phyloP scores from a whole-genome alignment of 2,329 filamentous ascomycete species.

The Cercospora zeae-maydis region DNA sequence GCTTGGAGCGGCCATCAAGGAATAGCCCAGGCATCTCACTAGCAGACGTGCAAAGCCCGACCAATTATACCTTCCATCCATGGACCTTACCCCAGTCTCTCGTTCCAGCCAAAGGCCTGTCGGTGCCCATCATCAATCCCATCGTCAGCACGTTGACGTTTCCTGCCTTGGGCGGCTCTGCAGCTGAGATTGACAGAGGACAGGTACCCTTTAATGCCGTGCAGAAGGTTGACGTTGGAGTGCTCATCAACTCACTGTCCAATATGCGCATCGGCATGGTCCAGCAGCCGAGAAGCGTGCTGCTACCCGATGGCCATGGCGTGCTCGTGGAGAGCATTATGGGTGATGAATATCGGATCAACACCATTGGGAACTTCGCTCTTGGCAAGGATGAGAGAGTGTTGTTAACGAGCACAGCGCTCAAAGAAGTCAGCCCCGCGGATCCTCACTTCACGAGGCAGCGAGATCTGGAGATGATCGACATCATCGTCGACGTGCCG shows the following conservation, averaged over 20 bases:
- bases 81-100: conserved; percentile 82
- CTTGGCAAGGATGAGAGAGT: conserved; percentile 86
- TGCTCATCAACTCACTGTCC: conserved; percentile 59
- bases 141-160: conserved; percentile 69
- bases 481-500: conserved; percentile 62
- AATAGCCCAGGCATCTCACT: conserved; percentile 52
- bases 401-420: conserved; percentile 69
- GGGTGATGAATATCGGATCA: conserved; percentile 62
- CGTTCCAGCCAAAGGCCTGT: conserved; percentile 73
- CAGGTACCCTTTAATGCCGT: conserved; percentile 42
- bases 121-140: conserved; percentile 65
- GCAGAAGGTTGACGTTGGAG: conserved; percentile 57
- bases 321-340: conserved; percentile 40
- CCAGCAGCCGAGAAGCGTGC: conserved; percentile 52
- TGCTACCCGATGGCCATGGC: conserved; percentile 33
- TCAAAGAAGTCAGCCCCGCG: conserved; percentile 63
- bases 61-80: conserved; percentile 82
- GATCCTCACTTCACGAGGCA: conserved; percentile 82
- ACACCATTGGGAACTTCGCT: conserved; percentile 73
- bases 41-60: conserved; percentile 56
- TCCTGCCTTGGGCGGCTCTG: conserved; percentile 45
- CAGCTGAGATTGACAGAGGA: conserved; percentile 18
- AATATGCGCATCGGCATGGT: conserved; percentile 64
- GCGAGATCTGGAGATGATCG: conserved; percentile 67
- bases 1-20: conserved; percentile 49